phyloP scores from a whole-genome alignment of 441 rosid genomes.

The Dalechampia spathulata region DNA sequence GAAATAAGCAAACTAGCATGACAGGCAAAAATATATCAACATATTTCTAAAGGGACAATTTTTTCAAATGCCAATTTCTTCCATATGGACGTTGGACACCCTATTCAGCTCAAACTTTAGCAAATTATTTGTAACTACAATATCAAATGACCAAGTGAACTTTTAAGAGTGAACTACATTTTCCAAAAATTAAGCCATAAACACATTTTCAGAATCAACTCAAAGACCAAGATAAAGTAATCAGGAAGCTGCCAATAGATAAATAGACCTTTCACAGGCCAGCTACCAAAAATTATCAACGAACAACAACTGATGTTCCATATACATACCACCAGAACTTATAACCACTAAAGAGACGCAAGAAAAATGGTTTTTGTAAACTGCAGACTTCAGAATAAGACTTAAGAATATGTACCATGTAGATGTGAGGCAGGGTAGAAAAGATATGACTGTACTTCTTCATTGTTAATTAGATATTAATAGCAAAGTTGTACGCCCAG shows the following conservation, averaged over 20 bases:
- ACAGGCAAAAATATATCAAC: too few species aligned
- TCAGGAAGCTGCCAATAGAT: too few species aligned
- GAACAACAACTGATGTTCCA: too few species aligned
- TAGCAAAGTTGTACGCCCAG: not conserved
- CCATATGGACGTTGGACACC: not conserved
- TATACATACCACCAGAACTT: not conserved
- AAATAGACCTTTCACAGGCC: too few species aligned
- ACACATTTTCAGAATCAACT: not conserved
- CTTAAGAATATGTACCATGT: not conserved
- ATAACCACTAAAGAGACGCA: not conserved
- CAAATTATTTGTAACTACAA: not conserved
- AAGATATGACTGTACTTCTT: not conserved
- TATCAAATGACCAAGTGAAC: slow-evolving; percentile 3
- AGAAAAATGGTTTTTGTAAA: not conserved
- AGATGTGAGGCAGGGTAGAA: not conserved
- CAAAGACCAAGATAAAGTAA: too few species aligned
- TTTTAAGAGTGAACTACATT: not conserved
- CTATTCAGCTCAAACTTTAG: slow-evolving; percentile 1
- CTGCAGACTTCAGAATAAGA: not conserved
- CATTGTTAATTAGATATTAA: not conserved
- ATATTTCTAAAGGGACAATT: too few species aligned
- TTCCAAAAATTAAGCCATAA: not conserved
- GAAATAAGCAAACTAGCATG: too few species aligned
- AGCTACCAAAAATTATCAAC: too few species aligned
- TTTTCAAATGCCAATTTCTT: too few species aligned